Evolutionary conservation across 768 basidiomycete genomes (phyloP).

Genomic region (Cystoderma amianthinum): DNA sequence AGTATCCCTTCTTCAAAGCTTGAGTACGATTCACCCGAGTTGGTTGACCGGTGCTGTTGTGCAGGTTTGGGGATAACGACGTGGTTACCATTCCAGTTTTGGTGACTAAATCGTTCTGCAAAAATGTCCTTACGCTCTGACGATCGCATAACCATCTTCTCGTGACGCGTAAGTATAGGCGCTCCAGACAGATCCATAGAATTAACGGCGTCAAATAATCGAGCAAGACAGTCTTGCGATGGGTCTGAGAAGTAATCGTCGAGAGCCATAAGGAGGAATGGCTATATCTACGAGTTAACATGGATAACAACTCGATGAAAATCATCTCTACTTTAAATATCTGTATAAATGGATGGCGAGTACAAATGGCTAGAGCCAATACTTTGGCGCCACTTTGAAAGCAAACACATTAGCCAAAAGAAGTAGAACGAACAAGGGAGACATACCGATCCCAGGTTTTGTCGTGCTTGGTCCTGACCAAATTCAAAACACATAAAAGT

Average conservation of each 20-base stretch:
- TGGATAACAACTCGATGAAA: background rate
- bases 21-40: slow-evolving; percentile 55
- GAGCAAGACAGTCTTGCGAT: slow-evolving; percentile 83
- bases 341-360: slow-evolving; percentile 89
- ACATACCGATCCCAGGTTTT: slow-evolving; percentile 70
- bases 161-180: slow-evolving; percentile 70
- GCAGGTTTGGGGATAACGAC: slow-evolving; percentile 16
- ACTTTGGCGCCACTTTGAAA: slow-evolving; percentile 78
- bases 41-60: slow-evolving; percentile 38
- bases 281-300: slow-evolving; percentile 38
- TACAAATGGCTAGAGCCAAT: slow-evolving; percentile 92
- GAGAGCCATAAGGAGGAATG: slow-evolving; percentile 86
- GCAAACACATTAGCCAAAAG: slow-evolving; percentile 1
- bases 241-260: slow-evolving; percentile 92
- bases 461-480: slow-evolving; percentile 90
- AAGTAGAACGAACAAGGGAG: slow-evolving; percentile 1
- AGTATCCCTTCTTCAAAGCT: slow-evolving; percentile 69
- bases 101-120: slow-evolving; percentile 66
- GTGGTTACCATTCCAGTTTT: slow-evolving; percentile 18
- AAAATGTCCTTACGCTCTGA: slow-evolving; percentile 93
- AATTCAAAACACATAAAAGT: slow-evolving; percentile 81
- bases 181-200: slow-evolving; percentile 80
- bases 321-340: slow-evolving; percentile 74
- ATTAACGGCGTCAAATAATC: slow-evolving; percentile 90
- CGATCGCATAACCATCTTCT: slow-evolving; percentile 84